These are phyloP conservation scores for Lactarius akahatsu DNA, from an alignment of 768 basidiomycete species.

Conservation along the genomic window DNA sequence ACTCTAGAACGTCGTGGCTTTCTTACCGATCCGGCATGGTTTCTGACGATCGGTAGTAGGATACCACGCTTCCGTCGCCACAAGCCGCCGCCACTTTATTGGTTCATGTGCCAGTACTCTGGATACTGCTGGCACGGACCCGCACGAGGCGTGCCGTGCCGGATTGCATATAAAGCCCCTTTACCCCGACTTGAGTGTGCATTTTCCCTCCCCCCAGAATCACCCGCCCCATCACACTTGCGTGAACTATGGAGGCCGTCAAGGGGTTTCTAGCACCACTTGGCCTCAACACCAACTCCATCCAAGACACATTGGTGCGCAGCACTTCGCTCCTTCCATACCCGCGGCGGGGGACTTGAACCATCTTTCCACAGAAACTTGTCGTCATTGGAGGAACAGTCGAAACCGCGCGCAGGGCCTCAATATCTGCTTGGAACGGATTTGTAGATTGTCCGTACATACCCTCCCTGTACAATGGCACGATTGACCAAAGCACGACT, in stretches of 20 bases:
- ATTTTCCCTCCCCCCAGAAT: conserved; percentile 23
- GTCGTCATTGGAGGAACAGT: conserved; percentile 89
- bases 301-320: conserved; percentile 77
- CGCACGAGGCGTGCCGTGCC: conserved; percentile 30
- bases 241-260: conserved; percentile 58
- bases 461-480: background rate
- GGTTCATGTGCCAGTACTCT: background rate
- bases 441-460: conserved; percentile 74
- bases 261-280: conserved; percentile 69
- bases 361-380: conserved; percentile 59
- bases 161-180: conserved; percentile 27
- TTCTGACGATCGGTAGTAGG: conserved; percentile 8
- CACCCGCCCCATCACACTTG: conserved; percentile 23
- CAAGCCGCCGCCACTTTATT: conserved; percentile 3
- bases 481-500: conserved; percentile 22
- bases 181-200: conserved; percentile 18
- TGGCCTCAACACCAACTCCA: conserved; percentile 61
- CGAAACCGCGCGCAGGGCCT: conserved; percentile 78
- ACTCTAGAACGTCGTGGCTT: conserved; percentile 16
- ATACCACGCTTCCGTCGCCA: background rate
- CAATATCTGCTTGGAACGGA: conserved; percentile 84
- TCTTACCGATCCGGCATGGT: conserved; percentile 21
- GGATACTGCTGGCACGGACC: conserved; percentile 6
- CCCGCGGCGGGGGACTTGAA: background rate
- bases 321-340: background rate